phyloP scores from a whole-genome alignment of 129 eudicot species.

The Heracleum sosnowskyi region DNA sequence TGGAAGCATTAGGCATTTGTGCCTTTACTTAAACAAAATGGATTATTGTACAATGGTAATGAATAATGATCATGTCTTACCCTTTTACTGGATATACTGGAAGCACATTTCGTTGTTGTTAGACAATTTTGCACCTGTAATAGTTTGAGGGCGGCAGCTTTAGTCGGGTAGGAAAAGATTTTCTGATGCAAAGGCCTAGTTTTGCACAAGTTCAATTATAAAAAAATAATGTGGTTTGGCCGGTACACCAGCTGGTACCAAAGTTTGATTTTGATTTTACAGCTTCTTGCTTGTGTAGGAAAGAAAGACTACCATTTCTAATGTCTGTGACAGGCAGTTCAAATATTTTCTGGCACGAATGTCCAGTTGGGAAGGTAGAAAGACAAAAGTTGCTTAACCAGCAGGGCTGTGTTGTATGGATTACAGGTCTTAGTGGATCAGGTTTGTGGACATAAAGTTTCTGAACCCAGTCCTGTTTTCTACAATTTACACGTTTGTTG shows the following conservation, averaged over 20 bases:
- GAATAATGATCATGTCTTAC: background rate
- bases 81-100: background rate
- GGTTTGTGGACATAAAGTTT: constrained; percentile 33
- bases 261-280: background rate
- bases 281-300: constrained; percentile 15
- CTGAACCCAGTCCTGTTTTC: background rate
- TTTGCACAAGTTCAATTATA: background rate
- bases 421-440: constrained; percentile 98
- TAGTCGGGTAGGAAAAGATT: background rate
- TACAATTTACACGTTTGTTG: background rate
- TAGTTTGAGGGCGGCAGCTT: background rate
- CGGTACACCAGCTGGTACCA: background rate
- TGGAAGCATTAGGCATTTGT: background rate
- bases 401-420: constrained; percentile 95
- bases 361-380: constrained; percentile 67
- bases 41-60: background rate
- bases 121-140: background rate
- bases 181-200: background rate
- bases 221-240: background rate
- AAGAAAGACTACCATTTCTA: constrained; percentile 7
- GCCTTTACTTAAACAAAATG: background rate
- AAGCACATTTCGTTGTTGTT: background rate
- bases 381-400: constrained; percentile 86
- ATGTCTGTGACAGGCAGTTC: constrained; percentile 72
- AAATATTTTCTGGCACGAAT: constrained; percentile 86